These are phyloP conservation scores for Parasitella parasitica DNA, from an alignment of 371 early-diverging fungal genomes.

Conservation along the genomic window DNA sequence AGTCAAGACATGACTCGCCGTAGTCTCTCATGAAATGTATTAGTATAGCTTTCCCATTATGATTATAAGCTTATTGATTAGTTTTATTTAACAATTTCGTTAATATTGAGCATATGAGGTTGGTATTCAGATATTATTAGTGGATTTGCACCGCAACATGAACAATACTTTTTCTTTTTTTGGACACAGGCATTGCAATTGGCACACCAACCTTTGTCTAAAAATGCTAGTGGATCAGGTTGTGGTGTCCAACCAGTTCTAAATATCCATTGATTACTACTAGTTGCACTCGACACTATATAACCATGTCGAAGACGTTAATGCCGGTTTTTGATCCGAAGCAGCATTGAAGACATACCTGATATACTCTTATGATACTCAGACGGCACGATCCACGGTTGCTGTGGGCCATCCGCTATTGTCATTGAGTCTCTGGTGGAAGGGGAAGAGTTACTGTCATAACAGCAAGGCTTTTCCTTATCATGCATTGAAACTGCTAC, in stretches of 20 bases:
- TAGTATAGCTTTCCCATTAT: no score
- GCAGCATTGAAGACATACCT: neutral
- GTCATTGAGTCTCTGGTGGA: conserved; percentile 1
- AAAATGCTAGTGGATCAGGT: conserved; percentile 8
- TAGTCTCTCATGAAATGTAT: no score
- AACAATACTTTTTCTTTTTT: neutral
- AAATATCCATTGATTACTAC: conserved; percentile 15
- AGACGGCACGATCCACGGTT: conserved; percentile 11
- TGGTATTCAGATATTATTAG: neutral
- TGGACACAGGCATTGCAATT: neutral
- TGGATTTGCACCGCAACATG: neutral
- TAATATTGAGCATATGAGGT: neutral
- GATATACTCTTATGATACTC: conserved; percentile 4
- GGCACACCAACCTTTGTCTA: conserved; percentile 9
- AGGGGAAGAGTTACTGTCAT: neutral
- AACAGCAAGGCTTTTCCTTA: neutral
- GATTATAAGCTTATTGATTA: neutral
- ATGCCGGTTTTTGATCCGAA: neutral
- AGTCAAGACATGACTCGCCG: no score
- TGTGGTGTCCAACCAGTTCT: conserved; percentile 26
- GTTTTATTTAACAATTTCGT: neutral
- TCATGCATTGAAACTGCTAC: neutral
- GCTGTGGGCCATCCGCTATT: neutral
- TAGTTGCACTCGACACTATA: neutral
- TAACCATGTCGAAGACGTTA: no score